Base-by-base conservation (phyloP, 768 basidiomycete species). In the Pulveroboletus frians region DNA sequence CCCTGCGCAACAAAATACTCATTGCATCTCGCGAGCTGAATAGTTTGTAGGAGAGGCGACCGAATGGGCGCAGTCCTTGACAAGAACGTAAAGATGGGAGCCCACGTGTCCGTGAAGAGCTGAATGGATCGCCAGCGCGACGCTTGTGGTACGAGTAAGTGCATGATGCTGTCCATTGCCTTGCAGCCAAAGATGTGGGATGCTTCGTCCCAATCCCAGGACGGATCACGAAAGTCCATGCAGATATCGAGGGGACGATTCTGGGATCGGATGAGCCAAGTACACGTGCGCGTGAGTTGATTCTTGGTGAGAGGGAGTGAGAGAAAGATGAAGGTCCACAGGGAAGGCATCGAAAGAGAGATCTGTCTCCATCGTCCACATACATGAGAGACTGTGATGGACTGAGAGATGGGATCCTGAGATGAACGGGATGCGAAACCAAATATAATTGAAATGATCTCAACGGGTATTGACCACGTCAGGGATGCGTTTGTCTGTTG, bases 41-140 rank as follows among this genome's bases (percentile, higher is more conserved):
- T 57, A 3, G 58, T 58, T 47, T 72, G 65, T 5, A 83, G 64
- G 17, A 63, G 53, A 1, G 75, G 74, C 0, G 67, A 56, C 5
- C 62, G 59, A 23, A 71, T 61, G 9, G 60, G 46, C 10, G 59
- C 62, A 4, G 76, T 73, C 46, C 64, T 68, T 32, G 65, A 69
- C 9, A 83, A 71, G 55, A 82, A 80, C 9, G 72, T 67, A 55
- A 73, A 76, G 11, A 82, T 75, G 10, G 81, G 81, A 2, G 70
- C 68, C 80, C 81, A 84, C 4, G 78, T 83, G 53, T 83, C 81
- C 1, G 78, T 73, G 41, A 78, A 63, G n/a, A 83, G 67, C 41
- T 76, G 74, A 39, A 83, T 43, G 11, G 51, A 65, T 37, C 67
- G 65, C 78, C 80, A 83, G 42, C 78, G 73, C 18, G 55, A 40